Conservation (phyloP, 768 basidiomycete species). For the Ramaria sp. region DNA sequence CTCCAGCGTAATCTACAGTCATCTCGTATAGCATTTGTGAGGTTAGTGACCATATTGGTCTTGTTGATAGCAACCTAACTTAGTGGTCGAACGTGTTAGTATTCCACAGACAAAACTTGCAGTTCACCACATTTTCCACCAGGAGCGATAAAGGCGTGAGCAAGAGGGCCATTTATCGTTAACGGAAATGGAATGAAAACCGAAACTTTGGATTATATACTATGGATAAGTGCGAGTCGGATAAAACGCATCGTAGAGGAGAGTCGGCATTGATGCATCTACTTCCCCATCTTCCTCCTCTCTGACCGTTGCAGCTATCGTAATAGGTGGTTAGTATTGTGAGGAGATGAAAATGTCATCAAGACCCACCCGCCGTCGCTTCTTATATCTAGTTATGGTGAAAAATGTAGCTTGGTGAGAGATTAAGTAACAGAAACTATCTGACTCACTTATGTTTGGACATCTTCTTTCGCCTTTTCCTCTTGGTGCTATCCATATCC, state of each 20-base stretch:
- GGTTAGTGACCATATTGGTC: no score
- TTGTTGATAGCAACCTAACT: no score
- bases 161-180: no score
- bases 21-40: no score
- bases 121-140: no score
- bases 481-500: conserved; percentile 69
- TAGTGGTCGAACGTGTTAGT: no score
- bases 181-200: not conserved
- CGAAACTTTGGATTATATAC: not conserved
- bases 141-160: no score
- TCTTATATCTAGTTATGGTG: conserved; percentile 56
- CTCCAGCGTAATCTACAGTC: not conserved
- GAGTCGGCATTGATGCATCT: not conserved
- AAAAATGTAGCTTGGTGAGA: conserved; percentile 5
- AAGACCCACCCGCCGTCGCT: conserved; percentile 68
- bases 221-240: not conserved
- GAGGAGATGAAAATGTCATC: not conserved
- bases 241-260: not conserved
- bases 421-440: not conserved
- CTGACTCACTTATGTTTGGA: conserved; percentile 85
- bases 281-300: conserved; percentile 18
- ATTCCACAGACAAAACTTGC: no score
- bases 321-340: not conserved
- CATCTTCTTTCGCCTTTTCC: conserved; percentile 89
- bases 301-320: conserved; percentile 18